Evolutionary conservation across 2,329 filamentous ascomycete species (phyloP).

Genomic region (Neofusicoccum umdonicola): DNA sequence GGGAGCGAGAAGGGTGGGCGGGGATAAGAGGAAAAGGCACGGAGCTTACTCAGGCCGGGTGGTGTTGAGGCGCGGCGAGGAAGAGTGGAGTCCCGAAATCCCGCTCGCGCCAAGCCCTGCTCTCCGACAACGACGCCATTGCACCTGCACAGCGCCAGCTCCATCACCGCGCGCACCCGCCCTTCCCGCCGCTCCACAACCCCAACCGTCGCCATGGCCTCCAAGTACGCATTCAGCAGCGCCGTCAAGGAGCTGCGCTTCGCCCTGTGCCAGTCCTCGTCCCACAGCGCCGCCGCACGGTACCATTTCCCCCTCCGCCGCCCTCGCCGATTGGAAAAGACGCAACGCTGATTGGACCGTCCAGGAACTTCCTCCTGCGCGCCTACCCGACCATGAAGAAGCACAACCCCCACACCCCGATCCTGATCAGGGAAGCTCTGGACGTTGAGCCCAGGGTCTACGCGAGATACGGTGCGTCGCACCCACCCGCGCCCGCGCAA

Average conservation of each 20-base stretch:
- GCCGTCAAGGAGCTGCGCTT: constrained; percentile 94
- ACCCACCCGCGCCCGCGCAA: constrained; percentile 27
- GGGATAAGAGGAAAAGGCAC: constrained; percentile 14
- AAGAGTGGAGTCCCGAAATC: constrained; percentile 14
- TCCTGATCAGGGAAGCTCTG: constrained; percentile 88
- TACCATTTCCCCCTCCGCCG: constrained; percentile 40
- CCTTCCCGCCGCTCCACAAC: background rate
- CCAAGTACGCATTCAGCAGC: constrained; percentile 88
- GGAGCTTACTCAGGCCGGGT: constrained; percentile 40
- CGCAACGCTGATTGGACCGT: constrained; percentile 13
- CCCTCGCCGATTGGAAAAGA: constrained; percentile 7
- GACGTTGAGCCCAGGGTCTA: constrained; percentile 83
- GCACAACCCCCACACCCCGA: constrained; percentile 91
- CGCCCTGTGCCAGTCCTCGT: constrained; percentile 91
- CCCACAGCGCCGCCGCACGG: constrained; percentile 87
- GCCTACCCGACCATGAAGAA: constrained; percentile 99
- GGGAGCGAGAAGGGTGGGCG: constrained; percentile 30
- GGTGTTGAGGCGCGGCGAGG: constrained; percentile 11
- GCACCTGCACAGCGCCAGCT: background rate
- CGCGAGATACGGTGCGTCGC: constrained; percentile 76
- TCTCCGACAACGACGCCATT: constrained; percentile 8
- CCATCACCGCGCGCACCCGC: background rate
- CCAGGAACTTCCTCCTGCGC: constrained; percentile 81
- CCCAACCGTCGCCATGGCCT: constrained; percentile 63
- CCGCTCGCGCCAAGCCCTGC: constrained; percentile 12